A percentile compares a stretch with the other conserved stretches of the same genome.
phyloP scores from a whole-genome alignment of 306 rosid species.

The Gleditsia sinensis region DNA sequence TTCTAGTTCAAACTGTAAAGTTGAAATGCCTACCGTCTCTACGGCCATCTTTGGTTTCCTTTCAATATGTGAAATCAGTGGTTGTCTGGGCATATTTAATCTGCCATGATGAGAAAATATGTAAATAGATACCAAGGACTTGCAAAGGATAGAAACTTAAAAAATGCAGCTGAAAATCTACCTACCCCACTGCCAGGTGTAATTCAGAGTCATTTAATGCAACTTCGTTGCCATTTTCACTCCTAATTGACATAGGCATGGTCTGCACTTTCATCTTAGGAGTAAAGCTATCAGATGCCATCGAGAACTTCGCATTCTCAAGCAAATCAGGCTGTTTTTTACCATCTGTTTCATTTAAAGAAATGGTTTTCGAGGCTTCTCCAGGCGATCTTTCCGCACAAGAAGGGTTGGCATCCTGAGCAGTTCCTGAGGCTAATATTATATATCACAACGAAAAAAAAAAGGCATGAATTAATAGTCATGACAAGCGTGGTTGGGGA shows the following conservation, averaged over 20 bases:
- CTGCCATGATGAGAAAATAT: conserved; percentile 33
- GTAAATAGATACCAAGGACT: not conserved
- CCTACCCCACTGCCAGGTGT: conserved; percentile 62
- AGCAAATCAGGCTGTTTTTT: conserved; percentile 32
- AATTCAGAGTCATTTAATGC: conserved; percentile 37
- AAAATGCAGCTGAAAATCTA: conserved; percentile 17
- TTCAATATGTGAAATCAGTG: conserved; percentile 32
- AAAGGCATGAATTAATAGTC: conserved; percentile 9
- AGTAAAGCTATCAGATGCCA: conserved; percentile 34
- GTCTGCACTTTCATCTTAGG: conserved; percentile 18
- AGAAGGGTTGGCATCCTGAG: conserved; percentile 25
- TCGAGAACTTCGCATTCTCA: conserved; percentile 12
- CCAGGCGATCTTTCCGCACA: conserved; percentile 39
- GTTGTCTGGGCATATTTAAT: conserved; percentile 39
- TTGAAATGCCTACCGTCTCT: conserved; percentile 44
- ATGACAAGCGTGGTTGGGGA: not conserved
- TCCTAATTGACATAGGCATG: conserved; percentile 31
- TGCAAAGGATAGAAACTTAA: not conserved
- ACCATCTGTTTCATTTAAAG: conserved; percentile 31
- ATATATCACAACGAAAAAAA: conserved; percentile 21
- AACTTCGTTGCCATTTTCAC: conserved; percentile 35
- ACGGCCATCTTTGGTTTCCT: conserved; percentile 41
- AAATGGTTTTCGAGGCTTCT: conserved; percentile 38
- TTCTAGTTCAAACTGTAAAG: not conserved
- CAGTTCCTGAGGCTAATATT: conserved; percentile 35